Conservation (phyloP, 768 basidiomycete species). For the Rhodotorula diobovata region DNA sequence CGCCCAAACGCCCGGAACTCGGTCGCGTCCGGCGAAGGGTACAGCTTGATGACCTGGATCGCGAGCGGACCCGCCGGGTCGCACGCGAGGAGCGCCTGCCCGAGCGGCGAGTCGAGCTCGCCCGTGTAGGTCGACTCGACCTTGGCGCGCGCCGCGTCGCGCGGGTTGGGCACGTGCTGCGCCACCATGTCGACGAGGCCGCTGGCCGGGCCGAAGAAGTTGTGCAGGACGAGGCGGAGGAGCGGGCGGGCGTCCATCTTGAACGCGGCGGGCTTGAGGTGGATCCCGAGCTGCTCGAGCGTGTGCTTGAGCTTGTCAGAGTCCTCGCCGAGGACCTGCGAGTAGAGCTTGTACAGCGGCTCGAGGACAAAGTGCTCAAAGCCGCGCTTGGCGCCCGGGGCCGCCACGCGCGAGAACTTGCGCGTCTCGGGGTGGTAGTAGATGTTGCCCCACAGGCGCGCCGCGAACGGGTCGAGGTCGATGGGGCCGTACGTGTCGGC, state of each 20-base stretch:
- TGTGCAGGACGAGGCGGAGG: conserved; percentile 84
- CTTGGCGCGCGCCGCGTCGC: conserved; percentile 48
- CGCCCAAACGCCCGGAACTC: conserved; percentile 95
- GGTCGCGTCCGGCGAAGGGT: conserved; percentile 93
- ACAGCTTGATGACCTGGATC: conserved; percentile 88
- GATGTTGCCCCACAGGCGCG: conserved; percentile 95
- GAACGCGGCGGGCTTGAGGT: conserved; percentile 85
- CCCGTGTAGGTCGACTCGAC: conserved; percentile 79
- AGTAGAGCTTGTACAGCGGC: conserved; percentile 95
- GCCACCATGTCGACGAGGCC: conserved; percentile 90
- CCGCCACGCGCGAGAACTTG: conserved; percentile 84
- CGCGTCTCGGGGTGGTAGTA: conserved; percentile 80
- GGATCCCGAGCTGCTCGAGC: conserved; percentile 67
- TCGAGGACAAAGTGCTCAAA: conserved; percentile 96
- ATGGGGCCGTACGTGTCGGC: conserved; percentile 81
- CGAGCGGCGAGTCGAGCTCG: conserved; percentile 74
- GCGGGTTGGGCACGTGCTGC: conserved; percentile 73
- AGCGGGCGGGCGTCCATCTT: conserved; percentile 98
- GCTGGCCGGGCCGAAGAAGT: conserved; percentile 87
- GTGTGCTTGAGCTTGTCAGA: conserved; percentile 80
- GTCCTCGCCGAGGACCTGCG: conserved; percentile 88
- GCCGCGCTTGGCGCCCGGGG: conserved; percentile 58
- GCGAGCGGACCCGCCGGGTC: conserved; percentile 80
- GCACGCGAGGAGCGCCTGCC: conserved; percentile 72
- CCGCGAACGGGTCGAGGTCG: conserved; percentile 78